Percentiles rank a stretch among this genome's conserved stretches.
These are phyloP conservation scores for Talaromyces atroroseus DNA, from an alignment of 2,329 filamentous ascomycete species.

Conservation along the genomic window DNA sequence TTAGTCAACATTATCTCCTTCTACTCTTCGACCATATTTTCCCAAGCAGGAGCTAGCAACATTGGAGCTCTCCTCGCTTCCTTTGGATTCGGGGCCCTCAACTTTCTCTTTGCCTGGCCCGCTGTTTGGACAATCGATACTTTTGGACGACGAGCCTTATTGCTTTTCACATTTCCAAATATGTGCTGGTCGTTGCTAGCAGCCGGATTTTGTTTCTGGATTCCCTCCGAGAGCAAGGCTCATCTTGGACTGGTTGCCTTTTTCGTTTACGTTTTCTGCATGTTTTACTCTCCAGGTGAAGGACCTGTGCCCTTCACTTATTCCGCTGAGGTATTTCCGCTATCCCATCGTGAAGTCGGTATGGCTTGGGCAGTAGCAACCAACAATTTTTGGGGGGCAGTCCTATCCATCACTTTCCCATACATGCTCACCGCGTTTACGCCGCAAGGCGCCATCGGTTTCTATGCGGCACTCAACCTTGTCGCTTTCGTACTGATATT, in stretches of 20 bases:
- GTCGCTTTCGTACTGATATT: constrained; percentile 55
- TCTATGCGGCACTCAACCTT: constrained; percentile 54
- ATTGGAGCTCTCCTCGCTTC: constrained; percentile 58
- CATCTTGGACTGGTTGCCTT: constrained; percentile 53
- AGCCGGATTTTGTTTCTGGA: constrained; percentile 55
- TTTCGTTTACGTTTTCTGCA: constrained; percentile 61
- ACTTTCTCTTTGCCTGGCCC: constrained; percentile 60
- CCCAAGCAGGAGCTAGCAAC: constrained; percentile 51
- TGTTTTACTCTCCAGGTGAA: constrained; percentile 61
- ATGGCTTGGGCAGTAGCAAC: constrained; percentile 34
- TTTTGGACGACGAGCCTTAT: constrained; percentile 57
- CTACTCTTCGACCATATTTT: constrained; percentile 59
- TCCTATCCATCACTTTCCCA: constrained; percentile 42
- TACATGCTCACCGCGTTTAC: constrained; percentile 40
- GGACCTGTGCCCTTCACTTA: constrained; percentile 52
- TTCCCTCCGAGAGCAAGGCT: constrained; percentile 37
- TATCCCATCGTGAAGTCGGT: constrained; percentile 49
- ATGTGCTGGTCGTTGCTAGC: constrained; percentile 64
- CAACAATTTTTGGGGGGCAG: constrained; percentile 38
- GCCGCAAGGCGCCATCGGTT: constrained; percentile 50
- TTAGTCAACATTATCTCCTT: constrained; percentile 67
- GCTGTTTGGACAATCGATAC: constrained; percentile 64
- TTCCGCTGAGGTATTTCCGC: constrained; percentile 51
- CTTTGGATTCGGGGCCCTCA: constrained; percentile 60
- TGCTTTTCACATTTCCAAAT: constrained; percentile 62